Percentiles rank a stretch among this genome's conserved stretches.
Conservation (phyloP, 2,329 filamentous ascomycete species). For the Grosmannia penicillata region DNA sequence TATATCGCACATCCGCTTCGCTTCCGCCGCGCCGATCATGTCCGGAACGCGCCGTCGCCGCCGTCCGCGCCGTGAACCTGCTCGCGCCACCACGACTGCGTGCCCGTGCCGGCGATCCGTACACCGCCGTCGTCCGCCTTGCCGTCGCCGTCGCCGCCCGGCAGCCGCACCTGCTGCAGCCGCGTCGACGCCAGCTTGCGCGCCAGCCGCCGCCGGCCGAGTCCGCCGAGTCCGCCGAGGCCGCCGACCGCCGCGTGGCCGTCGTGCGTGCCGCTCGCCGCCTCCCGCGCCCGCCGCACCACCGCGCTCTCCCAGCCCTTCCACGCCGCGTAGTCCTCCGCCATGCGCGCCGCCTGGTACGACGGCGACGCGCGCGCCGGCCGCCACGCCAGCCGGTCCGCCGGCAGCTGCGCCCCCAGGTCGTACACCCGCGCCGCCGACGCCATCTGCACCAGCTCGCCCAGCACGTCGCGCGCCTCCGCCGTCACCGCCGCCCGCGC, state of each 20-base stretch:
- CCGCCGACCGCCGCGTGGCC: conserved; percentile 9
- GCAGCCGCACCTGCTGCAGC: conserved; percentile 35
- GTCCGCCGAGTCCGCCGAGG: conserved; percentile 15
- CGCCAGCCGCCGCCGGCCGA: no score
- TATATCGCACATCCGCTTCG: neutral
- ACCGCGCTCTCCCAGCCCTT: conserved; percentile 41
- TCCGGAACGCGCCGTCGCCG: no score
- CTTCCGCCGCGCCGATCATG: no score
- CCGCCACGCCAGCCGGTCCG: conserved; percentile 34
- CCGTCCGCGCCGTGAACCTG: conserved; percentile 28
- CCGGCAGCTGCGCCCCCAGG: conserved; percentile 21
- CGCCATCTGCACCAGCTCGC: conserved; percentile 49
- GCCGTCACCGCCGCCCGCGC: conserved; percentile 34
- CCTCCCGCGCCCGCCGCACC: conserved; percentile 32
- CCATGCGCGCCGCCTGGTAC: conserved; percentile 50
- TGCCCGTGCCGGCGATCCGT: conserved; percentile 32
- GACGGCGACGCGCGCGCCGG: conserved; percentile 48
- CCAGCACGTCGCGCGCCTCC: conserved; percentile 49
- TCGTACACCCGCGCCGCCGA: conserved; percentile 42
- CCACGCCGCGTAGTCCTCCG: conserved; percentile 51
- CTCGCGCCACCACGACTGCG: conserved; percentile 35
- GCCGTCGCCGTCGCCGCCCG: conserved; percentile 29
- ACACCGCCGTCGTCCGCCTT: conserved; percentile 26
- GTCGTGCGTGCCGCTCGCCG: conserved; percentile 8
- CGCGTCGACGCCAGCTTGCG: conserved; percentile 24